Percentiles rank a stretch among this genome's conserved stretches.
phyloP scores from a whole-genome alignment of 75 land plant genomes.

The Sequoia sempervirens region DNA sequence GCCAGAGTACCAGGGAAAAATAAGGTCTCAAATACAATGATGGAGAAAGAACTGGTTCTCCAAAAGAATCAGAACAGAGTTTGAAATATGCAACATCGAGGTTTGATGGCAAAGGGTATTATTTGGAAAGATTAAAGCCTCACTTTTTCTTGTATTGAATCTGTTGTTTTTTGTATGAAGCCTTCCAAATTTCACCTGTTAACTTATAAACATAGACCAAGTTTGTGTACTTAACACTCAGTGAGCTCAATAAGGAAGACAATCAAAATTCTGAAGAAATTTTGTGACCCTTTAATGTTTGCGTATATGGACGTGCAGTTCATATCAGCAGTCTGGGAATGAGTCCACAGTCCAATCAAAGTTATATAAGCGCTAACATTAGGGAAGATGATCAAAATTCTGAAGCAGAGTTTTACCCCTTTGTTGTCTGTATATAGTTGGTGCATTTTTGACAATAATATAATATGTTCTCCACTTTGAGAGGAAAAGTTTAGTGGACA shows the following conservation, averaged over 20 bases:
- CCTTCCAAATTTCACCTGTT: neutral
- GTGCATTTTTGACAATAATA: neutral
- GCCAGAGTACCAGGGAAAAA: too few species aligned
- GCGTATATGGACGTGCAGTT: neutral
- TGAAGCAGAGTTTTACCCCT: too few species aligned
- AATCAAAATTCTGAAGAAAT: neutral
- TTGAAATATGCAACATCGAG: neutral
- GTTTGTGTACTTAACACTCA: neutral
- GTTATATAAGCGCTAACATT: neutral
- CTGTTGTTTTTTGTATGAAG: neutral
- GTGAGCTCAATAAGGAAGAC: neutral
- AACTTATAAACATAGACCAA: neutral
- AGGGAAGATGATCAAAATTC: too few species aligned
- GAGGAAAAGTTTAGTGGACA: neutral
- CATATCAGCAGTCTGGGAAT: neutral
- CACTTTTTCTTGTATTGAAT: neutral
- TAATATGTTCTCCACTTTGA: neutral
- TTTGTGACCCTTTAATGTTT: neutral
- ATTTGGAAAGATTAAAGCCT: neutral
- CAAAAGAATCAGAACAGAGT: neutral
- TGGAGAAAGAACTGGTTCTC: neutral
- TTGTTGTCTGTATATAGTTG: neutral
- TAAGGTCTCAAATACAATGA: neutral
- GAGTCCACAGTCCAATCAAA: neutral
- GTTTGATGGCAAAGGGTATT: neutral